These are phyloP conservation scores for Chalciporus pseudorubinellus DNA, from an alignment of 768 basidiomycete species.

Conservation along the genomic window DNA sequence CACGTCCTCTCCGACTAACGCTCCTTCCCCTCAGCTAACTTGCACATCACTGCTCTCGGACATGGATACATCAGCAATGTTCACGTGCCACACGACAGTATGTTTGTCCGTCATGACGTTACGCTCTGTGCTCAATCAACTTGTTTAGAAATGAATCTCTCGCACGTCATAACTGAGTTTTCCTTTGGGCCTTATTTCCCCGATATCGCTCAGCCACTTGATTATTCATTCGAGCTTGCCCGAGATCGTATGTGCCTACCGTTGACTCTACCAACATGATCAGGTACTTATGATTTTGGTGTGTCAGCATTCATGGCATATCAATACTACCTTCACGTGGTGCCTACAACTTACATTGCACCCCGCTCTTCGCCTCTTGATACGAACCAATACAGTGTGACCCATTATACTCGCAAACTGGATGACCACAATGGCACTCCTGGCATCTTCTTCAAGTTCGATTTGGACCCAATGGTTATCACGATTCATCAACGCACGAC, in stretches of 20 bases:
- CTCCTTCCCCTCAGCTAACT: conserved; percentile 56
- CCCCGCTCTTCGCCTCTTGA: conserved; percentile 60
- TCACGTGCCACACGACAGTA: conserved; percentile 85
- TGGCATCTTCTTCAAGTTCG: conserved; percentile 98
- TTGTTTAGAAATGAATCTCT: conserved; percentile 85
- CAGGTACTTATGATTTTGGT: no score
- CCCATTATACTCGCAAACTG: conserved; percentile 80
- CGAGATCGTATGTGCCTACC: conserved; percentile 47
- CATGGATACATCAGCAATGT: conserved; percentile 89
- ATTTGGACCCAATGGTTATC: conserved; percentile 86
- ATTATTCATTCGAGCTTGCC: conserved; percentile 80
- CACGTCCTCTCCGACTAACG: background rate
- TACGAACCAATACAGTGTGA: conserved; percentile 92
- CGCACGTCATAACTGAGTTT: conserved; percentile 94
- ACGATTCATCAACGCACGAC: conserved; percentile 89
- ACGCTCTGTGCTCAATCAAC: background rate
- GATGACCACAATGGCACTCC: conserved; percentile 83
- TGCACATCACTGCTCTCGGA: conserved; percentile 92
- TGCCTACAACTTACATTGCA: conserved; percentile 90
- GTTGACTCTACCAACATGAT: background rate
- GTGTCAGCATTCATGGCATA: conserved; percentile 78
- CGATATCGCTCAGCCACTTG: conserved; percentile 90
- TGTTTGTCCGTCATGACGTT: conserved; percentile 29
- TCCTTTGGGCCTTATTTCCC: conserved; percentile 97
- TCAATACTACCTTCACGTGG: conserved; percentile 94